Conservation (phyloP, 176 grass and related monocot species). For the Avena sativa region DNA sequence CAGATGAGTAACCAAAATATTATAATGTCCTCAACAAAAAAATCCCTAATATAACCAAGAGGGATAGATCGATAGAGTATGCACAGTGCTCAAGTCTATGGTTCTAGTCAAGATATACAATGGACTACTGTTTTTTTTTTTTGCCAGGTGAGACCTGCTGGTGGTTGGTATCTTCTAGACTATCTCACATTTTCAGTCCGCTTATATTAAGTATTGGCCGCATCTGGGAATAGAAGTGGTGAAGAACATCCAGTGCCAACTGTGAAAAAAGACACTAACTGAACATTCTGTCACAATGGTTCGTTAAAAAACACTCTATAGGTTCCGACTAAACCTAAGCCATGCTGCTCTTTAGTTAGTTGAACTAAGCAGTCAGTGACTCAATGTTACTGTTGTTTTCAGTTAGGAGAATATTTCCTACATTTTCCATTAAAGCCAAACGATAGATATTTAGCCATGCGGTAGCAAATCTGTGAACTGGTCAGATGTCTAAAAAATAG, state of each 20-base stretch:
- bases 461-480: background rate
- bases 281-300: conserved; percentile 6
- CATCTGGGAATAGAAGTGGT: background rate
- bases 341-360: background rate
- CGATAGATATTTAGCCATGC: background rate
- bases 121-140: background rate
- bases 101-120: background rate
- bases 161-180: background rate
- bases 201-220: background rate
- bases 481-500: background rate
- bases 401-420: conserved; percentile 11
- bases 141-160: conserved; percentile 13
- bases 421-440: background rate
- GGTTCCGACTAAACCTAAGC: background rate
- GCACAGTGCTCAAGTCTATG: conserved; percentile 1
- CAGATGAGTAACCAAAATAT: background rate
- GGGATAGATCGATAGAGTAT: background rate
- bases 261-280: background rate
- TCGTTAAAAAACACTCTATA: background rate
- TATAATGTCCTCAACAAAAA: background rate
- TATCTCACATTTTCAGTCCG: conserved; percentile 2
- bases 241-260: background rate
- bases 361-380: conserved; percentile 3
- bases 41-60: background rate
- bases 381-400: background rate